Evolutionary conservation across 176 grass and related monocot species (phyloP), one percentile per base, ranked within the genome.

Genomic region (Cocos nucifera): DNA sequence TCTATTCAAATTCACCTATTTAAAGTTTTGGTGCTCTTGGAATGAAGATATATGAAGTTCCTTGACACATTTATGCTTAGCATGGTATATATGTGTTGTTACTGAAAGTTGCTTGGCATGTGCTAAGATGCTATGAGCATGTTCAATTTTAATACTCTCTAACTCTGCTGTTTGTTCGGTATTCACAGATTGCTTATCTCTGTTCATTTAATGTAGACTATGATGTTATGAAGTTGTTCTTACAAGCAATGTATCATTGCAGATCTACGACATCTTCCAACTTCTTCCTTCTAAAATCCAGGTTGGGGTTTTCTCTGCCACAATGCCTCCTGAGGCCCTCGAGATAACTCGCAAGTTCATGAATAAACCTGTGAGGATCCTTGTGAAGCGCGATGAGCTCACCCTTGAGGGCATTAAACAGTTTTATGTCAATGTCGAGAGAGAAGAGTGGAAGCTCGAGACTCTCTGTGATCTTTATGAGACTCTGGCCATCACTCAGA

Each of bases 241-340:
- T 35, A 35, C 32, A 35, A 9, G 7, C 32, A 35, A 35, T 35
- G 0, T 35, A 35, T 35, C 32, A 35, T 35, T 82, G 75, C 75
- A 94, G 89, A 94, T 94, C 54, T 94, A 94, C 54, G 89, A 94
- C 72, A 94, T 94, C 70, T 94, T 94, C 78, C 89, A 88, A 75
- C 84, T 94, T 18, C 84, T 94, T 20, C 89, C 84, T 24, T 57
- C 72, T 18, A 88, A 88, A 59, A 88, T 94, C 54, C 89, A 94
- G 77, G 89, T 94, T 54, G 89, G 89, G 44, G 84, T 94, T 7
- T 94, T 94, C 71, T 94, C 89, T 61, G 89, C 89, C 14, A 94
- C 89, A 27, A 94, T 94, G 89, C 89, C 89, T 2, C 89, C 89
- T 16, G 89, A 94, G 59, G 84, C 89, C 29, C 80, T 94, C 24